Evolutionary conservation across 2,329 filamentous ascomycete genomes (phyloP), one percentile per base, ranked within the genome.

Genomic region (Paraphaeosphaeria sporulosa): DNA sequence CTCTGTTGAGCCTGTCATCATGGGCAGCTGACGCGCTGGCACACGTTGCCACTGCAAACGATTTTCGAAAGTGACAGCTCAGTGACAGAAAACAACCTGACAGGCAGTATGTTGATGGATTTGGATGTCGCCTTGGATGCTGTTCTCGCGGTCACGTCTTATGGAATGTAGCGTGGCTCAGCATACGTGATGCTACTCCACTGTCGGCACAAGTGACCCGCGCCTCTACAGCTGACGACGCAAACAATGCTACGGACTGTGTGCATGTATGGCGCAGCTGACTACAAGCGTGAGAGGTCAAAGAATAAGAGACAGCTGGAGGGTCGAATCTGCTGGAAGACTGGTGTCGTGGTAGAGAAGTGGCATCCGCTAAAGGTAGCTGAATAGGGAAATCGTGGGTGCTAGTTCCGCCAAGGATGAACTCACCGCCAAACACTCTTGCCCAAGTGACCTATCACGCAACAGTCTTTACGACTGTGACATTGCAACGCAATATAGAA

Each of bases 1-100:
- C 25, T 59, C 67, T 34, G 61, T 65, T 10, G 61, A 60, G 57
- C 34, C 55, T 17, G 65, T 61, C 71, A 71, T 73, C 43, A 25
- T 32, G 53, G 55, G 52, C 49, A 51, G 49, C 34, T 49, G 27
- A 52, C 47, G 8, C 21, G 49, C 50, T 58, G 40, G 51, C 55
- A 46, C 30, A 51, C 23, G 38, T 46, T 38, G 43, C 42, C 19
- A 23, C 13, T 3, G 27, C 42, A 23, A 55, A 30, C 52, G 30
- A 34, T 8, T 25, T 36, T 9, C 12, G 52, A 42, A 27, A 27
- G 43, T n/a, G 44, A 42, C 17, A 23, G 17, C 50, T 23, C 38
- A 46, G 23, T 32, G 42, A 40, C 30, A 25, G 30, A 43, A 17
- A 8, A 46, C 52, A 25, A 19, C 50, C 43, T 25, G 27, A 7